A percentile compares a stretch with the other conserved stretches of the same genome.
These are phyloP conservation scores for Trametes cingulata DNA, from an alignment of 768 basidiomycete species.

Conservation along the genomic window DNA sequence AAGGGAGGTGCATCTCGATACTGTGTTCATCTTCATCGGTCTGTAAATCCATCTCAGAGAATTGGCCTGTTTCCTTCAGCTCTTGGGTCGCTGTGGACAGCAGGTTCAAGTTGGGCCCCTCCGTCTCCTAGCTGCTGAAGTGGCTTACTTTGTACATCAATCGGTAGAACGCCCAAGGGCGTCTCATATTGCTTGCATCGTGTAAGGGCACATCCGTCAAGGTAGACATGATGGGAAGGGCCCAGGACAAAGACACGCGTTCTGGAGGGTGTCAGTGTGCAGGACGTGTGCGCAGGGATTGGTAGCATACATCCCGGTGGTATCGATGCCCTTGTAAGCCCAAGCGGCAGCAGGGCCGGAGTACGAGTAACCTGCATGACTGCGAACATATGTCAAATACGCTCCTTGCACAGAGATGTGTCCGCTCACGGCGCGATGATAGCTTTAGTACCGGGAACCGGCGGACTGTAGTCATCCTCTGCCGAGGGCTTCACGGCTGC, in stretches of 20 bases:
- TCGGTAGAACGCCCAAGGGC: slow-evolving; percentile 77
- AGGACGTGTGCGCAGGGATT: not conserved
- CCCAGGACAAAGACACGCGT: slow-evolving; percentile 94
- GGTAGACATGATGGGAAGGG: slow-evolving; percentile 90
- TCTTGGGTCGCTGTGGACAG: slow-evolving; percentile 60
- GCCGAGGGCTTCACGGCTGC: slow-evolving; percentile 50
- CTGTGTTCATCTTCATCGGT: slow-evolving; percentile 96
- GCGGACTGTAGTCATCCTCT: slow-evolving; percentile 55
- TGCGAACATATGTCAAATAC: slow-evolving; percentile 33
- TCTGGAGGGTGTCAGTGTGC: slow-evolving; percentile 42
- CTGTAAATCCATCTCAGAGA: slow-evolving; percentile 60
- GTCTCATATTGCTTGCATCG: slow-evolving; percentile 78
- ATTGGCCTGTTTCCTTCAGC: slow-evolving; percentile 64
- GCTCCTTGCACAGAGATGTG: not conserved
- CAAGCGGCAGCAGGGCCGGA: slow-evolving; percentile 94
- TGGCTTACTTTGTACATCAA: slow-evolving; percentile 77
- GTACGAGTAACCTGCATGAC: slow-evolving; percentile 95
- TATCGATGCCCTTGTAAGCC: slow-evolving; percentile 92
- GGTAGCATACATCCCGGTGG: slow-evolving; percentile 72
- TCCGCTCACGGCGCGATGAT: slow-evolving; percentile 90
- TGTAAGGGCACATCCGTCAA: slow-evolving; percentile 86
- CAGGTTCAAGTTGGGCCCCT: not conserved
- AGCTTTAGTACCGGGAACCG: slow-evolving; percentile 74
- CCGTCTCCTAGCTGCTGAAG: not conserved
- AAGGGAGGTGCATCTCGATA: slow-evolving; percentile 97